Base-by-base conservation (phyloP, 257 asterid genomes). In the Solanum lycopersicoides region DNA sequence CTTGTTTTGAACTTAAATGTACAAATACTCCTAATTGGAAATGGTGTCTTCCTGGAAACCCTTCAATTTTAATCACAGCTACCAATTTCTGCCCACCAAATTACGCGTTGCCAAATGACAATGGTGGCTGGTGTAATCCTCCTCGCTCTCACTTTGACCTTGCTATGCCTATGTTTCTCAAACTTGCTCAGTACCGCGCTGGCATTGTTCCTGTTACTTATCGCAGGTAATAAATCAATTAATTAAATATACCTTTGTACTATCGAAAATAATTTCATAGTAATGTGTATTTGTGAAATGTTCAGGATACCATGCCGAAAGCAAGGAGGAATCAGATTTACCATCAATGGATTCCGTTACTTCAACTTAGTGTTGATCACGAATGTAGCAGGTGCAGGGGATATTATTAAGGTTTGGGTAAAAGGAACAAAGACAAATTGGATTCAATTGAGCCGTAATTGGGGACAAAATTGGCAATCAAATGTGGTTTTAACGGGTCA, bases 21-120 rank as follows among this genome's bases (percentile, higher is more conserved):
- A 83, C 35, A 6, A 87, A 92, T 6, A 95, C 53, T 42, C 94
- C 95, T 23, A 69, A 77, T 44, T 77, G 83, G 63, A 77, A 90
- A 74, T 94, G 94, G 93, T 94, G 95, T 93, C 94, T 90, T 88
- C 93, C 93, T 34, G 98, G 94, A 47, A 93, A 88, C 86, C 96
- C 98, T 8, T 93, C 98, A 68, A 93, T 93, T 44, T 90, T 93
- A 86, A 88, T 95, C 41, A 93, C 96, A 1, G 96, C 94, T 77
- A 94, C 98, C 68, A 94, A 94, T 84, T 93, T 92, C 89, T 94
- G 98, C 94, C 98, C 98, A n/a, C 96, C 98, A 4, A 93, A 94
- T 83, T 92, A 85, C 74, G 95, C 95, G 9, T 84, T 90, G 88
- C 92, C 98, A 30, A 94, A 84, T 73, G 95, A 94, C 90, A 88